Evolutionary conservation across 2,329 filamentous ascomycete species (phyloP).

Genomic region (Pseudogymnoascus sp.): DNA sequence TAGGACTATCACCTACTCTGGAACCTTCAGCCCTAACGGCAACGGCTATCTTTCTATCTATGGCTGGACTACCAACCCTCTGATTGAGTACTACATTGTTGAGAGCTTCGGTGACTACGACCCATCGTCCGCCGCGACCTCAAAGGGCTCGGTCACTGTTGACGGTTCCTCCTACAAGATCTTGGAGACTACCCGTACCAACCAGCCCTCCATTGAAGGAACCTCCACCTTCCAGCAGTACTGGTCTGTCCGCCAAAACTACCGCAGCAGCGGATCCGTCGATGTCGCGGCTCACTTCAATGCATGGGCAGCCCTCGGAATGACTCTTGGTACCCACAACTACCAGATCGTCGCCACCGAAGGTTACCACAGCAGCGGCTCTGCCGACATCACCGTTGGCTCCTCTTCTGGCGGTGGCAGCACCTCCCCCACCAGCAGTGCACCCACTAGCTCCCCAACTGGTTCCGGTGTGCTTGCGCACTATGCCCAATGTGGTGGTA

Average conservation of each 20-base stretch:
- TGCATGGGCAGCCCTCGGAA: too few relatives aligned
- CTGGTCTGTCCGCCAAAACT: conserved; percentile 46
- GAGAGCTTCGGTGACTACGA: conserved; percentile 46
- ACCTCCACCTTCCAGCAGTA: conserved; percentile 44
- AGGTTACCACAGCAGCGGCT: too few relatives aligned
- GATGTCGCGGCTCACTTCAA: too few relatives aligned
- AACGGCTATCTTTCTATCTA: conserved; percentile 49
- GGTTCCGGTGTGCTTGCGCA: too few relatives aligned
- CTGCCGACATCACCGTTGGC: too few relatives aligned
- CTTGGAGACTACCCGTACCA: conserved; percentile 15
- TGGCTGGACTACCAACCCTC: conserved; percentile 43
- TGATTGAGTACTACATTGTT: conserved; percentile 52
- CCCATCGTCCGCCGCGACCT: conserved; percentile 30
- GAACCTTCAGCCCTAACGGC: conserved; percentile 31
- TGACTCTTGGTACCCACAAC: too few relatives aligned
- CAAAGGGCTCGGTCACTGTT: conserved; percentile 43
- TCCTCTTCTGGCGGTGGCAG: too few relatives aligned
- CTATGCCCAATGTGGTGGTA: too few relatives aligned
- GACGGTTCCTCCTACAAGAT: conserved; percentile 46
- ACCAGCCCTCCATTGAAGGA: conserved; percentile 30
- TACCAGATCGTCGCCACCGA: too few relatives aligned
- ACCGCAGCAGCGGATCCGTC: too few relatives aligned
- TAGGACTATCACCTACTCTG: conserved; percentile 35
- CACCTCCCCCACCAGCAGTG: too few relatives aligned
- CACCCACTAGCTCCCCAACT: too few relatives aligned